Evolutionary conservation across 768 basidiomycete genomes (phyloP).

Genomic region (Podaxis sp.): DNA sequence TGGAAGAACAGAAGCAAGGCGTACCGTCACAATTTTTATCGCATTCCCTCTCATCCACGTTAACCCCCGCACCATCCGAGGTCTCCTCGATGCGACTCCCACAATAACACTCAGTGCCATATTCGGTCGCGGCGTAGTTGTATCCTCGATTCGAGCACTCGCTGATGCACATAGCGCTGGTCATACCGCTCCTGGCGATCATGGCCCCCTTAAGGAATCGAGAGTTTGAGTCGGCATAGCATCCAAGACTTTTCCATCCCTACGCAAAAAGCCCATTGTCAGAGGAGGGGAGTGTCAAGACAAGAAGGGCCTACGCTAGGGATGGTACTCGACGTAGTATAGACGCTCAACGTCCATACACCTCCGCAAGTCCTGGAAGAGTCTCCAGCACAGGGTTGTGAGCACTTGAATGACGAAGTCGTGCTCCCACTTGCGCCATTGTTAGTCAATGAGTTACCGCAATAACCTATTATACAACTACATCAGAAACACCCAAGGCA

Average conservation of each 20-base stretch:
- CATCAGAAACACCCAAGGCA: not conserved
- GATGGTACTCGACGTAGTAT: conserved; percentile 13
- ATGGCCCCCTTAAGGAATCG: conserved; percentile 28
- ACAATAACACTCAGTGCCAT: conserved; percentile 35
- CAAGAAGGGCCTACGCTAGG: conserved; percentile 18
- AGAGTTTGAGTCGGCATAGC: conserved; percentile 27
- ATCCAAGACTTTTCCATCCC: conserved; percentile 28
- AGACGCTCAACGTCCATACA: conserved; percentile 15
- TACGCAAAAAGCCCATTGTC: conserved; percentile 16
- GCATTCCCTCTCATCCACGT: conserved; percentile 23
- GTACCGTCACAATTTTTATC: conserved; percentile 31
- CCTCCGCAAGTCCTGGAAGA: conserved; percentile 21
- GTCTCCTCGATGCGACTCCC: conserved; percentile 23
- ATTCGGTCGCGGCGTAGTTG: conserved; percentile 33
- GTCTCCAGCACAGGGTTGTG: conserved; percentile 20
- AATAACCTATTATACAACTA: conserved; percentile 20
- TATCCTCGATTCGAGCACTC: conserved; percentile 27
- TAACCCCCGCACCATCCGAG: conserved; percentile 21
- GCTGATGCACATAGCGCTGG: conserved; percentile 26
- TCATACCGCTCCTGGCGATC: conserved; percentile 24
- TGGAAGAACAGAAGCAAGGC: conserved; percentile 5
- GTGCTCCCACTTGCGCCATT: conserved; percentile 23
- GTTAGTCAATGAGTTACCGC: conserved; percentile 22
- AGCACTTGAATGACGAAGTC: conserved; percentile 18
- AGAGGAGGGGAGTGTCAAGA: not conserved